Evolutionary conservation across 2,329 filamentous ascomycete genomes (phyloP).

Genomic region (Conoideocrella luteorostrata): DNA sequence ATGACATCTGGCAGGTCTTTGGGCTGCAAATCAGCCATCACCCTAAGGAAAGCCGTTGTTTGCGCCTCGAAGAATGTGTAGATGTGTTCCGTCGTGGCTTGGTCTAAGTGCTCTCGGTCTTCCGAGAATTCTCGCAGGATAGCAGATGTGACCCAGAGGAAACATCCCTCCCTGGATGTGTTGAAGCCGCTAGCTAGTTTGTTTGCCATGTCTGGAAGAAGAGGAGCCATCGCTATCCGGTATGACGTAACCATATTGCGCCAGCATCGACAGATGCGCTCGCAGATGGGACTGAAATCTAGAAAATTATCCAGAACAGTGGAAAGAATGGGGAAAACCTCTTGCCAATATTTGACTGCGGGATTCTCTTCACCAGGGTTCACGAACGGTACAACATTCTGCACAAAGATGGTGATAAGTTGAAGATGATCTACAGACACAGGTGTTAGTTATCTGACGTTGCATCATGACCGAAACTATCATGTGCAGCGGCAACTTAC

Average conservation of each 20-base stretch:
- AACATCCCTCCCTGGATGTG: constrained; percentile 84
- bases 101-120: constrained; percentile 76
- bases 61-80: constrained; percentile 95
- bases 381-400: constrained; percentile 69
- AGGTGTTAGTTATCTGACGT: not conserved
- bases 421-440: constrained; percentile 68
- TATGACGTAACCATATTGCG: constrained; percentile 96
- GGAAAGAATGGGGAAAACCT: constrained; percentile 82
- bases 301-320: constrained; percentile 86
- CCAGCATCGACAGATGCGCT: constrained; percentile 92
- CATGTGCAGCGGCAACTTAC: constrained; percentile 37
- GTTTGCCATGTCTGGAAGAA: constrained; percentile 79
- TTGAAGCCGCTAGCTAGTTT: constrained; percentile 83
- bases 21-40: constrained; percentile 75
- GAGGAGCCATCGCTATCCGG: constrained; percentile 76
- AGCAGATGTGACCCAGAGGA: constrained; percentile 95
- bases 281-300: constrained; percentile 79
- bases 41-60: constrained; percentile 79
- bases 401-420: constrained; percentile 84
- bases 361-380: constrained; percentile 71
- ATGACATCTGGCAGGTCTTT: constrained; percentile 76
- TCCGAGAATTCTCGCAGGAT: constrained; percentile 94
- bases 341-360: constrained; percentile 91
- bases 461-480: not conserved
- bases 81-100: constrained; percentile 76